Percentiles rank a stretch among this genome's conserved stretches.
phyloP scores from a whole-genome alignment of 2,329 filamentous ascomycete genomes.

The Penicillium brasilianum region DNA sequence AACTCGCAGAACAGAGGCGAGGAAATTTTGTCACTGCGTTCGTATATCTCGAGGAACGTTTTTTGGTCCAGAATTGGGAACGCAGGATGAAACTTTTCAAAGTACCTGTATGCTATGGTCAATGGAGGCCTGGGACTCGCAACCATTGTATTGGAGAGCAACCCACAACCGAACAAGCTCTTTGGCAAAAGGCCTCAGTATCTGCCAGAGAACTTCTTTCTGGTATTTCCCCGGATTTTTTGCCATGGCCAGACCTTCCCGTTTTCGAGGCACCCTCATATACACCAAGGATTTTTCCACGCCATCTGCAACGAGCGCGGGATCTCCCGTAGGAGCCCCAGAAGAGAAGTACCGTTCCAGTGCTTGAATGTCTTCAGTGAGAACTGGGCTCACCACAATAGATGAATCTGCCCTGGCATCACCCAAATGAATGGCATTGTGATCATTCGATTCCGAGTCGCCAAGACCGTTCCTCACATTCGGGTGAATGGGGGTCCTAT shows the following conservation, averaged over 20 bases:
- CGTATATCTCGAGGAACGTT: constrained; percentile 5
- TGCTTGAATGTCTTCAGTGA: constrained; percentile 5
- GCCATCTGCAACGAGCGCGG: background rate
- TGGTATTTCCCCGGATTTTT: background rate
- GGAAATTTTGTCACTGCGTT: constrained; percentile 1
- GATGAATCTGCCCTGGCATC: background rate
- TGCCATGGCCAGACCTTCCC: constrained; percentile 6
- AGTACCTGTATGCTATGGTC: background rate
- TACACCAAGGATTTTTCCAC: constrained; percentile 4
- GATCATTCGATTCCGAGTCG: constrained; percentile 3
- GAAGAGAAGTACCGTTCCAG: constrained; percentile 7
- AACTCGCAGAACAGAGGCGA: constrained; percentile 6
- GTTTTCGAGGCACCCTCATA: constrained; percentile 4
- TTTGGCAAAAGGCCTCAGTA: background rate
- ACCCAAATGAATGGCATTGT: constrained; percentile 2
- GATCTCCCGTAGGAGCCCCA: background rate
- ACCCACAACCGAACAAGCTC: constrained; percentile 3
- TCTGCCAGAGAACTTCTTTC: constrained; percentile 3
- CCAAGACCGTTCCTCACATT: background rate
- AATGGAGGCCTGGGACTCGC: background rate
- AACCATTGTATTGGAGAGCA: no score
- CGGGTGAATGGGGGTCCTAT: background rate
- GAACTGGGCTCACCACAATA: constrained; percentile 2
- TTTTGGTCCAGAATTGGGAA: constrained; percentile 4
- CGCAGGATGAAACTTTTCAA: constrained; percentile 4